These are phyloP conservation scores for Elymus sibiricus DNA, from an alignment of 176 grass and related monocot genomes.

Conservation along the genomic window DNA sequence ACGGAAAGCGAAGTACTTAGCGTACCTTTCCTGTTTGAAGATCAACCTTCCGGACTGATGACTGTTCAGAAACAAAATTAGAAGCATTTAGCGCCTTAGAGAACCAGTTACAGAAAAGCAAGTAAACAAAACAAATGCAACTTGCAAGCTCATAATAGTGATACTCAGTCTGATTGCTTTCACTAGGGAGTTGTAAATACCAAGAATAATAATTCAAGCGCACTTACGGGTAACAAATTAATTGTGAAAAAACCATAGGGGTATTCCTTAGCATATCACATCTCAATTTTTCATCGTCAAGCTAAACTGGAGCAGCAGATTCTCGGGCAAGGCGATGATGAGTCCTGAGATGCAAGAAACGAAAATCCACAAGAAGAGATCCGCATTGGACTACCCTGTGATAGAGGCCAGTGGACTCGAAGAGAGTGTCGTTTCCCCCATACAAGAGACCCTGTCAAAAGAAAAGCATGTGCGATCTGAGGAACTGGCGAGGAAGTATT, in stretches of 20 bases:
- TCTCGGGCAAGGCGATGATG: neutral
- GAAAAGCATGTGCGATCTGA: neutral
- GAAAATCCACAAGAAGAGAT: neutral
- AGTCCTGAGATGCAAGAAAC: neutral
- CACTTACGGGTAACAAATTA: neutral
- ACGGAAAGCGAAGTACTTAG: neutral
- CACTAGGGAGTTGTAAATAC: neutral
- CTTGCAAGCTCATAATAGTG: neutral
- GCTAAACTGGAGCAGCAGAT: neutral
- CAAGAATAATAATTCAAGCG: neutral
- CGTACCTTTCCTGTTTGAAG: slow-evolving; percentile 39
- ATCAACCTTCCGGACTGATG: slow-evolving; percentile 63
- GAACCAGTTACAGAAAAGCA: neutral
- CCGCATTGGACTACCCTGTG: slow-evolving; percentile 35
- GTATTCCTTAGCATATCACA: neutral
- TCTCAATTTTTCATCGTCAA: neutral
- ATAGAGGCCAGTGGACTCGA: slow-evolving; percentile 91
- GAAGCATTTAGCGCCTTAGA: neutral
- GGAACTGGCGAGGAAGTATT: neutral
- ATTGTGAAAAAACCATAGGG: neutral
- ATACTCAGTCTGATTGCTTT: neutral
- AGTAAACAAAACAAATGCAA: neutral
- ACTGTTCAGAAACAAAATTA: slow-evolving; percentile 45
- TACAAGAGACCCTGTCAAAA: slow-evolving; percentile 64
- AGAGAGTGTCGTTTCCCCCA: too few species aligned